Evolutionary conservation across 768 basidiomycete species (phyloP).

Genomic region (Lactarius sp.): DNA sequence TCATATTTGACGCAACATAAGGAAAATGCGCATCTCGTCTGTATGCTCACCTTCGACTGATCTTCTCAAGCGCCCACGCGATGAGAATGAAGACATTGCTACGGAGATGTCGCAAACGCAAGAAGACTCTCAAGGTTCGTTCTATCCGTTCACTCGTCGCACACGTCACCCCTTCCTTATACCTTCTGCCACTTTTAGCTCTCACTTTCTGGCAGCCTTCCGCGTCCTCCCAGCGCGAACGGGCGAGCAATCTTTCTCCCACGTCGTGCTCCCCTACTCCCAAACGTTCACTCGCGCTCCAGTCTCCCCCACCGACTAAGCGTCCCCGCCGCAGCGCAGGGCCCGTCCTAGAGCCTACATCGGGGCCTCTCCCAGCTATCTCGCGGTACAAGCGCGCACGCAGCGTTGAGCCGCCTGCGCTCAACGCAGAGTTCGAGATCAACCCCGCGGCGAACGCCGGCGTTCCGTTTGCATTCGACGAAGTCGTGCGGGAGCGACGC

Average conservation of each 20-base stretch:
- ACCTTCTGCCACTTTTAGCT: neutral
- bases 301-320: conserved; percentile 13
- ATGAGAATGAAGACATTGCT: conserved; percentile 3
- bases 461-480: conserved; percentile 61
- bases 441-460: conserved; percentile 63
- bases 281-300: neutral
- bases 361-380: neutral
- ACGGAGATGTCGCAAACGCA: conserved; percentile 22
- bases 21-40: conserved; percentile 2
- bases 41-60: conserved; percentile 1
- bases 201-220: conserved; percentile 18
- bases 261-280: neutral
- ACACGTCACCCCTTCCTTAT: neutral
- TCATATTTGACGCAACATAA: neutral
- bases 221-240: conserved; percentile 14
- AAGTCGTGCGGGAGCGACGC: conserved; percentile 65
- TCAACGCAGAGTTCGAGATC: conserved; percentile 48
- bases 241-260: neutral
- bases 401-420: neutral
- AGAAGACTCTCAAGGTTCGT: conserved; percentile 24
- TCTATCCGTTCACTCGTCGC: neutral
- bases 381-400: conserved; percentile 4
- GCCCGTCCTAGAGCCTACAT: neutral
- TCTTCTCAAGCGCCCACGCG: neutral
- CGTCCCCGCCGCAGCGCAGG: conserved; percentile 7